Conservation (phyloP, 306 rosid species). For the Sechiopsis laciniata region DNA sequence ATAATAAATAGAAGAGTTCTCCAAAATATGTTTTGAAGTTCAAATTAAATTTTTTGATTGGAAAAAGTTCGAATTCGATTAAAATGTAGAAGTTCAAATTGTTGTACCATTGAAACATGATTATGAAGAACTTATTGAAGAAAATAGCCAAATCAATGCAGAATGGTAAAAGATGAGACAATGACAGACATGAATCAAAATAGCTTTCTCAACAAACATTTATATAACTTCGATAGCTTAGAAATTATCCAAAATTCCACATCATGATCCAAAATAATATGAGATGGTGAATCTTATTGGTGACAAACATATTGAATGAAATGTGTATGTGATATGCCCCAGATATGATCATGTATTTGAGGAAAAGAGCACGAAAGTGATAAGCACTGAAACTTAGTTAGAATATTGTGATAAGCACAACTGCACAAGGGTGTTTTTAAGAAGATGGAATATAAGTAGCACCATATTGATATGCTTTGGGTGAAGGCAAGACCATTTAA, state of each 20-base stretch:
- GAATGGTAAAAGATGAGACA: conserved; percentile 5
- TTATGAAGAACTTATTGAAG: background rate
- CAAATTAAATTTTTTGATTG: background rate
- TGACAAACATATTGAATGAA: background rate
- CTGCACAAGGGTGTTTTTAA: background rate
- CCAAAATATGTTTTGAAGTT: background rate
- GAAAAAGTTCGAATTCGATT: background rate
- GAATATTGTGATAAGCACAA: background rate
- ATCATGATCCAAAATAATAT: background rate
- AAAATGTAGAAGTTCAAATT: background rate
- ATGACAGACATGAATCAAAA: background rate
- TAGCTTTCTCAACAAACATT: conserved; percentile 4
- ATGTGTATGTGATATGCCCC: background rate
- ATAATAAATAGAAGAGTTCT: background rate
- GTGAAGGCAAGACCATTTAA: conserved; percentile 1
- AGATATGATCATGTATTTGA: background rate
- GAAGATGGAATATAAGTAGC: conserved; percentile 7
- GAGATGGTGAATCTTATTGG: background rate
- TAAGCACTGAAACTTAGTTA: background rate
- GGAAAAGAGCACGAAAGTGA: background rate
- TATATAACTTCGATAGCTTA: conserved; percentile 1
- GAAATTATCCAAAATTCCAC: background rate
- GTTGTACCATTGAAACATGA: background rate
- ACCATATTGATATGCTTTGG: background rate
- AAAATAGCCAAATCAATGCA: conserved; percentile 4